phyloP scores from a whole-genome alignment of 2,329 filamentous ascomycete genomes.

The Incumbomyces delicatus region DNA sequence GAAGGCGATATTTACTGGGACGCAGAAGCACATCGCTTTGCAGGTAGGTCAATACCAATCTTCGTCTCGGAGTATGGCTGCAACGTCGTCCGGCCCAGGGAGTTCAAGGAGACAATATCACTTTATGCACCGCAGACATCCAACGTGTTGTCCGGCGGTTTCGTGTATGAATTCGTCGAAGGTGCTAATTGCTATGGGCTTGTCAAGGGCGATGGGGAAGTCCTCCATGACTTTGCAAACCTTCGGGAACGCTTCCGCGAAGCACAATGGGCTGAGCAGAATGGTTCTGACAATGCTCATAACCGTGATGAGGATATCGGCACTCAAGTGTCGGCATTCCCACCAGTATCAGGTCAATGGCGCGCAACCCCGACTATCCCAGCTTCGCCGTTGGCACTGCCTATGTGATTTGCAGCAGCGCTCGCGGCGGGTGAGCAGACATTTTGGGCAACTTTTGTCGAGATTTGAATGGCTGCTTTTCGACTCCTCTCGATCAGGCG shows the following conservation, averaged over 20 bases:
- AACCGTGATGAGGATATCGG: background rate
- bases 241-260: background rate
- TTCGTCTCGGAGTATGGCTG: conserved; percentile 94
- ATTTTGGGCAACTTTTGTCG: too few relatives aligned
- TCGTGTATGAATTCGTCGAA: conserved; percentile 85
- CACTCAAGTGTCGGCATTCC: background rate
- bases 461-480: too few relatives aligned
- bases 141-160: conserved; percentile 81
- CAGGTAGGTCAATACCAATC: conserved; percentile 49
- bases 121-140: conserved; percentile 78
- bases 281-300: background rate
- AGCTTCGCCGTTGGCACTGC: too few relatives aligned
- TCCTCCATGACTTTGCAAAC: conserved; percentile 4
- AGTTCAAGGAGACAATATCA: conserved; percentile 67
- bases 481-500: too few relatives aligned
- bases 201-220: conserved; percentile 48
- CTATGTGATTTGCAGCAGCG: too few relatives aligned
- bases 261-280: background rate
- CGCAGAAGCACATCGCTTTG: background rate
- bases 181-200: conserved; percentile 72
- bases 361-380: conserved; percentile 1
- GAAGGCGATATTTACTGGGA: background rate
- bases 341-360: conserved; percentile 1
- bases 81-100: conserved; percentile 59
- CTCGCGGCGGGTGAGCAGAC: too few relatives aligned